Evolutionary conservation across 2,329 filamentous ascomycete genomes (phyloP).

Genomic region (Aspergillus neotritici): DNA sequence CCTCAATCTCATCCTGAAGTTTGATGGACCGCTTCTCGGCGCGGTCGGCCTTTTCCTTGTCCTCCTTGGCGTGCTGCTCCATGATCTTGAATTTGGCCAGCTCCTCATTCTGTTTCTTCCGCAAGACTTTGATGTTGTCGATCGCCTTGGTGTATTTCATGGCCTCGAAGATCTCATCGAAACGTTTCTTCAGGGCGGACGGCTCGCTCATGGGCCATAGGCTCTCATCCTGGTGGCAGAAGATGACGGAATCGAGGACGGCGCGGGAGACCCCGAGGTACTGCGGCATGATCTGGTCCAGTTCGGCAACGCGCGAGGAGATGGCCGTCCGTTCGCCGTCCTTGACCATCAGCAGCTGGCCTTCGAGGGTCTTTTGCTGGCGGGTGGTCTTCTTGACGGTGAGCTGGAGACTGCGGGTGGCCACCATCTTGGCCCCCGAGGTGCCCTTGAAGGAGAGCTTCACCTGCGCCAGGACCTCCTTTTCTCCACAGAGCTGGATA

Average conservation of each 20-base stretch:
- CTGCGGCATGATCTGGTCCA: slow-evolving; percentile 77
- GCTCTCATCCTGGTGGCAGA: slow-evolving; percentile 97
- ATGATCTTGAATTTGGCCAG: slow-evolving; percentile 66
- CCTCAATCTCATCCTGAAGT: slow-evolving; percentile 58
- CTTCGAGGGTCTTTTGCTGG: slow-evolving; percentile 78
- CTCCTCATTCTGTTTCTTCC: slow-evolving; percentile 75
- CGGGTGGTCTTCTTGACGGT: slow-evolving; percentile 75
- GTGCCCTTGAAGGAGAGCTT: slow-evolving; percentile 81
- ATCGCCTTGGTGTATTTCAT: slow-evolving; percentile 96
- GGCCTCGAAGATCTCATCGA: slow-evolving; percentile 97
- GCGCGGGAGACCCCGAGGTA: slow-evolving; percentile 85
- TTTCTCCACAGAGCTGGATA: slow-evolving; percentile 66
- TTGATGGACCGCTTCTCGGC: slow-evolving; percentile 60
- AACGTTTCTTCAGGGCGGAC: slow-evolving; percentile 77
- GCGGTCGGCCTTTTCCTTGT: slow-evolving; percentile 77
- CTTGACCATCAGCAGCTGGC: slow-evolving; percentile 66
- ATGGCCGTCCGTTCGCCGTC: slow-evolving; percentile 74
- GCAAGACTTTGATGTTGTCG: slow-evolving; percentile 81
- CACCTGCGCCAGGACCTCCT: slow-evolving; percentile 84
- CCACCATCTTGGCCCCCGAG: slow-evolving; percentile 71
- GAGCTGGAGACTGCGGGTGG: slow-evolving; percentile 77
- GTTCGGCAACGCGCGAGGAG: slow-evolving; percentile 72
- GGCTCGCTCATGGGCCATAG: slow-evolving; percentile 95
- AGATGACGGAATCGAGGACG: slow-evolving; percentile 90
- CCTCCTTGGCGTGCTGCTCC: slow-evolving; percentile 70